Evolutionary conservation across 345 rosid genomes (phyloP).

Genomic region (Gossypium thurberi): DNA sequence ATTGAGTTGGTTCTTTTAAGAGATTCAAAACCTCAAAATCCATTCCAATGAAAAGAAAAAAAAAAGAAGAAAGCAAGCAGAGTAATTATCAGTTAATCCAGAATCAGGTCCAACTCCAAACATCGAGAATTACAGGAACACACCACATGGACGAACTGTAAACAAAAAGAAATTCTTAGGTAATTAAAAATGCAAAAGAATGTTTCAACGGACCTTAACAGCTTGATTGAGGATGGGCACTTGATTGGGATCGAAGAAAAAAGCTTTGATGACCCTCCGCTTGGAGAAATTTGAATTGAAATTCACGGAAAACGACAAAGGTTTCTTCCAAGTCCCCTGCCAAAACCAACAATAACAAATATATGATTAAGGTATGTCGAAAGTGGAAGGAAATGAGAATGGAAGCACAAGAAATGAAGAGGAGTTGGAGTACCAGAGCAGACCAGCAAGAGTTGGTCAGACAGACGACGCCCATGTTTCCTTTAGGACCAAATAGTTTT

Average conservation of each 20-base stretch:
- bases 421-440: neutral
- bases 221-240: slow-evolving; percentile 50
- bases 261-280: slow-evolving; percentile 15
- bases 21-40: slow-evolving; percentile 5
- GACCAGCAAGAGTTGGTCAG: neutral
- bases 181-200: neutral
- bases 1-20: neutral
- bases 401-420: neutral
- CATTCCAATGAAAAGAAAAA: neutral
- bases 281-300: neutral
- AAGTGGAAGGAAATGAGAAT: neutral
- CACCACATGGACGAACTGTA: neutral
- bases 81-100: neutral
- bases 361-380: neutral
- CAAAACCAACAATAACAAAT: neutral
- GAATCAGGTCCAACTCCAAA: neutral
- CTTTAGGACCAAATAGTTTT: neutral
- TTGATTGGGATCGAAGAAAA: slow-evolving; percentile 31
- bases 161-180: neutral
- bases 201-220: slow-evolving; percentile 29
- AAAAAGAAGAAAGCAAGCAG: neutral
- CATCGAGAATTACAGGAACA: neutral
- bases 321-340: slow-evolving; percentile 6
- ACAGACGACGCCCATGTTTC: neutral
- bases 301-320: neutral